Conservation (phyloP, 2,329 filamentous ascomycete genomes). For the Talaromyces funiculosus region DNA sequence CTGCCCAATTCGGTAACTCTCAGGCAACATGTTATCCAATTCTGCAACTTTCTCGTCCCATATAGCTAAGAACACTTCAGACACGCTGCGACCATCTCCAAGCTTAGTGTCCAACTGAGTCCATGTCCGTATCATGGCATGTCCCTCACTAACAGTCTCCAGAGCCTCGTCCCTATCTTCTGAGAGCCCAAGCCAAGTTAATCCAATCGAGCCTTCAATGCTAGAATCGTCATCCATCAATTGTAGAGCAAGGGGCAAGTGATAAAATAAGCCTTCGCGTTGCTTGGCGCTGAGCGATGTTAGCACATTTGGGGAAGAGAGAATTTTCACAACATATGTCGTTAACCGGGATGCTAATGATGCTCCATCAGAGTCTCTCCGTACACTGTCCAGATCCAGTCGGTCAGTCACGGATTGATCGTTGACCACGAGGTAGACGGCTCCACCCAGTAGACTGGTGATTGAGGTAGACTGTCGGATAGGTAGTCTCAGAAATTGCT, state of each 20-base stretch:
- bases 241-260: constrained; percentile 51
- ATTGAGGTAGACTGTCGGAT: constrained; percentile 60
- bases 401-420: constrained; percentile 23
- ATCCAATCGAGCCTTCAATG: constrained; percentile 49
- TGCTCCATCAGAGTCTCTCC: constrained; percentile 62
- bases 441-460: constrained; percentile 66
- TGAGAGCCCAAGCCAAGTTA: constrained; percentile 45
- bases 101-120: constrained; percentile 24
- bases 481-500: constrained; percentile 42
- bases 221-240: constrained; percentile 57
- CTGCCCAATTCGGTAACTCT: constrained; percentile 36
- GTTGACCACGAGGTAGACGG: constrained; percentile 56
- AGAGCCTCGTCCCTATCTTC: constrained; percentile 50
- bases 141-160: constrained; percentile 49
- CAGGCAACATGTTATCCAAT: constrained; percentile 26
- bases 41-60: constrained; percentile 34
- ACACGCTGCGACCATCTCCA: constrained; percentile 18
- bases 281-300: constrained; percentile 27
- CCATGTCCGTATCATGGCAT: constrained; percentile 44
- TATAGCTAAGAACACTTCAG: constrained; percentile 22
- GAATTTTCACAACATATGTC: constrained; percentile 59
- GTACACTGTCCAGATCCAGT: constrained; percentile 28
- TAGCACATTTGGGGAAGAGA: constrained; percentile 41
- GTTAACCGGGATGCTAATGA: constrained; percentile 71
- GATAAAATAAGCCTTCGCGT: constrained; percentile 41